Conservation (phyloP, 2,329 filamentous ascomycete genomes). For the Leptographium galeiforme region DNA sequence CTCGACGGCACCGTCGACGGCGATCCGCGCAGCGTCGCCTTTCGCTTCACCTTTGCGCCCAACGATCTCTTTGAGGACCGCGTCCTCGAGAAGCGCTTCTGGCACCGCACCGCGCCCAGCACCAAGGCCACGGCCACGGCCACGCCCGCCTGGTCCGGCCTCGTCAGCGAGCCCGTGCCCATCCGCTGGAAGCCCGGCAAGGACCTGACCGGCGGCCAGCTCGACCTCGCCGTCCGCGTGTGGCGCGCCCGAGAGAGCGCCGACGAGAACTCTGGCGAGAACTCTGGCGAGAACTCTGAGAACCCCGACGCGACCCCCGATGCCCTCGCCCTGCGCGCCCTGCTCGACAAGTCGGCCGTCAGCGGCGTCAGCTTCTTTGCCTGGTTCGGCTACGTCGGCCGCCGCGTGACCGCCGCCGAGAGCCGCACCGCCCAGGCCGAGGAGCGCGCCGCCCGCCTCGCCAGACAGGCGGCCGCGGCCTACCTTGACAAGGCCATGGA, state of each 20-base stretch:
- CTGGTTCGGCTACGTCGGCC: slow-evolving; percentile 71
- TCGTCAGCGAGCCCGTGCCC: slow-evolving; percentile 78
- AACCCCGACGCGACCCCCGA: slow-evolving; percentile 14
- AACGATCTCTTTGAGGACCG: slow-evolving; percentile 75
- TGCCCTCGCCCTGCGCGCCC: slow-evolving; percentile 12
- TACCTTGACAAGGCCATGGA: slow-evolving; percentile 30
- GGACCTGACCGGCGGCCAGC: slow-evolving; percentile 71
- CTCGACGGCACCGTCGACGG: slow-evolving; percentile 39
- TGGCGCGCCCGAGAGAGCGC: too few relatives aligned
- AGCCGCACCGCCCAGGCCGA: slow-evolving; percentile 46
- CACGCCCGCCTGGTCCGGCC: slow-evolving; percentile 55
- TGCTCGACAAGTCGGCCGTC: slow-evolving; percentile 47
- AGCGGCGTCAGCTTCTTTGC: slow-evolving; percentile 70
- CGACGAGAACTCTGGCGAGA: slow-evolving; percentile 31
- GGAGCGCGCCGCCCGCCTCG: slow-evolving; percentile 28
- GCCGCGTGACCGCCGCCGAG: slow-evolving; percentile 60
- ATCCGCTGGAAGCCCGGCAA: slow-evolving; percentile 80
- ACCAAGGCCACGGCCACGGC: slow-evolving; percentile 24
- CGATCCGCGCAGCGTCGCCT: slow-evolving; percentile 66
- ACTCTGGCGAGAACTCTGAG: slow-evolving; percentile 2
- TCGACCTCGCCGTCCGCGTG: slow-evolving; percentile 58
- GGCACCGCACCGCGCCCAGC: slow-evolving; percentile 42
- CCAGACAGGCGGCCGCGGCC: neutral
- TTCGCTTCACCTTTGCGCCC: slow-evolving; percentile 64
- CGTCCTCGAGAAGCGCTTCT: slow-evolving; percentile 82